A percentile compares a stretch with the other conserved stretches of the same genome.
Evolutionary conservation across 2,329 filamentous ascomycete species (phyloP).

Genomic region (Sclerotinia subarctica): DNA sequence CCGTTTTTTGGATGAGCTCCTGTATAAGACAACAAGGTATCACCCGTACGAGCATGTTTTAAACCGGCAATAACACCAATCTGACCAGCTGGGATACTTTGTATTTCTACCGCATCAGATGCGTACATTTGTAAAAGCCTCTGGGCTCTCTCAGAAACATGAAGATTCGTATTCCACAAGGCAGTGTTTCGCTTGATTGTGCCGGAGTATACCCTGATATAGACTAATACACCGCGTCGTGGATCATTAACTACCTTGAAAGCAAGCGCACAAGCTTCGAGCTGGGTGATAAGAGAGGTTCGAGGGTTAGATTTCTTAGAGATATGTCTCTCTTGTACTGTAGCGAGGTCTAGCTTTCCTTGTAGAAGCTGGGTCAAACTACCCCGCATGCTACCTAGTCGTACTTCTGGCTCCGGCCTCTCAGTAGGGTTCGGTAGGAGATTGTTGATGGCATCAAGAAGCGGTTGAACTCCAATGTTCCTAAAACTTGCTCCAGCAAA

Average conservation of each 20-base stretch:
- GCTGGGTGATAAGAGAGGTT: conserved; percentile 44
- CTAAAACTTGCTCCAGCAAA: conserved; percentile 91
- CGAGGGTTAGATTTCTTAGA: conserved; percentile 42
- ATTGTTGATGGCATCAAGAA: conserved; percentile 85
- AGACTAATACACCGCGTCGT: conserved; percentile 82
- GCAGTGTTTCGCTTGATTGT: conserved; percentile 68
- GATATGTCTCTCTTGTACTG: conserved; percentile 34
- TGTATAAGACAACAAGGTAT: conserved; percentile 78
- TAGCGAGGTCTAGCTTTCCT: conserved; percentile 44
- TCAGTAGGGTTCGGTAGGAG: conserved; percentile 81
- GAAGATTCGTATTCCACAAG: conserved; percentile 84
- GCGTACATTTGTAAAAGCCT: conserved; percentile 87
- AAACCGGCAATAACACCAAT: conserved; percentile 92
- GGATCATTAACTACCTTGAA: conserved; percentile 95
- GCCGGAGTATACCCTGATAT: conserved; percentile 88
- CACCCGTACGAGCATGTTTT: conserved; percentile 88
- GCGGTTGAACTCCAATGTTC: conserved; percentile 88
- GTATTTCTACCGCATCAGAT: conserved; percentile 79
- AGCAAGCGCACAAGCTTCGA: conserved; percentile 66
- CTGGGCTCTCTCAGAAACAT: conserved; percentile 74
- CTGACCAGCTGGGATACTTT: conserved; percentile 76
- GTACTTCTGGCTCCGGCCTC: conserved; percentile 74
- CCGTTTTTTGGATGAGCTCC: conserved; percentile 58
- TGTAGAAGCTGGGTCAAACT: conserved; percentile 49
- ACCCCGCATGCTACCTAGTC: conserved; percentile 56